A percentile compares a stretch with the other conserved stretches of the same genome.
phyloP scores from a whole-genome alignment of 2,329 filamentous ascomycete species.

The Colletotrichum trifolii region DNA sequence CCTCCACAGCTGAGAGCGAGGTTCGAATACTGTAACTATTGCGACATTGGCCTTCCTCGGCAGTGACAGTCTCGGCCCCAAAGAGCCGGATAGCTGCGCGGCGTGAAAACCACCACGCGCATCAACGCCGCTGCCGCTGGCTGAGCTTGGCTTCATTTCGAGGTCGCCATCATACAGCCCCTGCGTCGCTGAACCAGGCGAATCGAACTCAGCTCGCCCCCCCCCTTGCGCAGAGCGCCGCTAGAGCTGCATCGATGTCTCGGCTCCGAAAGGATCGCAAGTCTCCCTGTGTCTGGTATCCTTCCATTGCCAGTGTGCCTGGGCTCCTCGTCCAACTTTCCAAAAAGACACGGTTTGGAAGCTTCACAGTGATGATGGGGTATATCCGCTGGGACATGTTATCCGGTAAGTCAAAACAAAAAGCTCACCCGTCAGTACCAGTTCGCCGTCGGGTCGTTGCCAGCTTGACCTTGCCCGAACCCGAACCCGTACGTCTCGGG shows the following conservation, averaged over 20 bases:
- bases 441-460: slow-evolving; percentile 30
- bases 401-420: too few species aligned
- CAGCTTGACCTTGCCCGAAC: slow-evolving; percentile 31
- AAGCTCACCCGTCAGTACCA: slow-evolving; percentile 9
- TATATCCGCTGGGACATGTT: too few species aligned
- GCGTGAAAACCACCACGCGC: too few species aligned
- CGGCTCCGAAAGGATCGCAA: background rate
- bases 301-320: too few species aligned
- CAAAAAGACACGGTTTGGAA: too few species aligned
- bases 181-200: background rate
- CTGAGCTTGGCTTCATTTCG: slow-evolving; percentile 12
- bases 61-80: too few species aligned
- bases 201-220: background rate
- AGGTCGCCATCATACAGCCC: background rate
- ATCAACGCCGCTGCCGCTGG: too few species aligned
- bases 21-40: too few species aligned
- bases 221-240: background rate
- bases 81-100: background rate
- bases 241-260: slow-evolving; percentile 1
- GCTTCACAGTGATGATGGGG: too few species aligned
- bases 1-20: too few species aligned
- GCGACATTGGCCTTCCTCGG: background rate
- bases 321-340: too few species aligned
- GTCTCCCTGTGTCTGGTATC: background rate
- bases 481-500: slow-evolving; percentile 35